phyloP scores from a whole-genome alignment of 257 asterid species.

The Knoxia roxburghii region DNA sequence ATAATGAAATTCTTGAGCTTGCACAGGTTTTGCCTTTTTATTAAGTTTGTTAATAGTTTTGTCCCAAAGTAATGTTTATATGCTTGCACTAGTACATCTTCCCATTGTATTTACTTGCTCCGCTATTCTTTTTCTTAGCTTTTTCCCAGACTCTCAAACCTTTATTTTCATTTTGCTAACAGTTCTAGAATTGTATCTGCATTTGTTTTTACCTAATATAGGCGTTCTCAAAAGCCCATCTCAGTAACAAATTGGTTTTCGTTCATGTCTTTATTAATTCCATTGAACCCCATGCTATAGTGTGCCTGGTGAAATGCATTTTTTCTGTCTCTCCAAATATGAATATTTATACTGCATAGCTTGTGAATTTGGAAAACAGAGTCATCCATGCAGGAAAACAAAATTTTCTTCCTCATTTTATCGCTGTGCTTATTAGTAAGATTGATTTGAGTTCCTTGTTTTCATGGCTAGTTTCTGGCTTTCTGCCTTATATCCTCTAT shows the following conservation, averaged over 20 bases:
- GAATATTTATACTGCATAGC: not conserved
- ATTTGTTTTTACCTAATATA: not conserved
- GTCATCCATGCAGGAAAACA: not conserved
- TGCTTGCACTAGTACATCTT: not conserved
- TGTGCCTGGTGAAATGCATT: not conserved
- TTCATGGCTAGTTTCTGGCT: not conserved
- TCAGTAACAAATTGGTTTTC: not conserved
- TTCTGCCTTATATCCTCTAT: not conserved
- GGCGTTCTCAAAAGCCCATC: not conserved
- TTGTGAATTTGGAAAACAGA: not conserved
- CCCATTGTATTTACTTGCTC: not conserved
- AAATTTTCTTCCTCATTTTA: not conserved
- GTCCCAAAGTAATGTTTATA: not conserved
- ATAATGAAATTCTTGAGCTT: constrained; percentile 88
- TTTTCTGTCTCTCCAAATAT: not conserved
- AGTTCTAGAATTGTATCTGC: not conserved
- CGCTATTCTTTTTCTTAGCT: not conserved
- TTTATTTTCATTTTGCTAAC: not conserved
- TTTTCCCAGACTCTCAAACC: not conserved
- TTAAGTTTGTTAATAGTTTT: not conserved
- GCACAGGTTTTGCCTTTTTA: constrained; percentile 66
- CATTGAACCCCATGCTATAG: not conserved
- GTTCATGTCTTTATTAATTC: not conserved
- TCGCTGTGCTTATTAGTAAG: not conserved
- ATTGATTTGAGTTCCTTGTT: not conserved